phyloP scores from a whole-genome alignment of 371 early-diverging fungal genomes.

The Actinomortierella wolfii region DNA sequence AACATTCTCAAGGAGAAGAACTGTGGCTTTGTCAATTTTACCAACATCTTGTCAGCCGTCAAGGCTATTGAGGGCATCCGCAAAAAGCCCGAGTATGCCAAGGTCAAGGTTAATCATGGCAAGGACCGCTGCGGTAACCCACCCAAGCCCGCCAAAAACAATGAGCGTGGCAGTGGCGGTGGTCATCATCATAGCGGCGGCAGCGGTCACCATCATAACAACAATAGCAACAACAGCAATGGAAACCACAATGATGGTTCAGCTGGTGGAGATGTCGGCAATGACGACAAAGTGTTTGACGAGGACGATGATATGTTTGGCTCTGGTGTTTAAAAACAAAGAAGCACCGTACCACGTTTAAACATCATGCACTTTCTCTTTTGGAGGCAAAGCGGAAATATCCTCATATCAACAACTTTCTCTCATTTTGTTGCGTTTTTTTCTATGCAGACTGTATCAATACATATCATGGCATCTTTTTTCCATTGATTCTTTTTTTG shows the following conservation, averaged over 20 bases:
- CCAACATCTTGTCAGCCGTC: constrained; percentile 69
- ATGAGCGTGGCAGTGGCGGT: not conserved
- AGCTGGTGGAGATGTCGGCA: not conserved
- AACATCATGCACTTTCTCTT: too few species aligned
- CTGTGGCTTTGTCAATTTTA: constrained; percentile 86
- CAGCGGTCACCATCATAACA: constrained; percentile 3
- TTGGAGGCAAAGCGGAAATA: too few species aligned
- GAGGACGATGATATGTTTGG: constrained; percentile 30
- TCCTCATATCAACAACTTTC: too few species aligned
- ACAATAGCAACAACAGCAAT: not conserved
- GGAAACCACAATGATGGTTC: not conserved
- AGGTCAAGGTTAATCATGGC: constrained; percentile 73
- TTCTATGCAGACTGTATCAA: too few species aligned
- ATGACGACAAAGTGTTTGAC: constrained; percentile 19
- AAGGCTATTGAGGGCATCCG: constrained; percentile 70
- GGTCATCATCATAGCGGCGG: constrained; percentile 1
- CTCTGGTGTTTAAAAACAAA: too few species aligned
- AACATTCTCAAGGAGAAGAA: constrained; percentile 78
- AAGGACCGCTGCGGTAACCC: constrained; percentile 84
- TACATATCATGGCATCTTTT: too few species aligned
- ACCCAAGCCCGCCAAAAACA: constrained; percentile 24
- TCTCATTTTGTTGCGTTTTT: too few species aligned
- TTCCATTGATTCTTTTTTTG: too few species aligned
- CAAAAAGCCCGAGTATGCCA: constrained; percentile 58
- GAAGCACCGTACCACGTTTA: too few species aligned